Evolutionary conservation across 73 alveolate genomes (phyloP).

Genomic region (Paramecium octaurelia): DNA sequence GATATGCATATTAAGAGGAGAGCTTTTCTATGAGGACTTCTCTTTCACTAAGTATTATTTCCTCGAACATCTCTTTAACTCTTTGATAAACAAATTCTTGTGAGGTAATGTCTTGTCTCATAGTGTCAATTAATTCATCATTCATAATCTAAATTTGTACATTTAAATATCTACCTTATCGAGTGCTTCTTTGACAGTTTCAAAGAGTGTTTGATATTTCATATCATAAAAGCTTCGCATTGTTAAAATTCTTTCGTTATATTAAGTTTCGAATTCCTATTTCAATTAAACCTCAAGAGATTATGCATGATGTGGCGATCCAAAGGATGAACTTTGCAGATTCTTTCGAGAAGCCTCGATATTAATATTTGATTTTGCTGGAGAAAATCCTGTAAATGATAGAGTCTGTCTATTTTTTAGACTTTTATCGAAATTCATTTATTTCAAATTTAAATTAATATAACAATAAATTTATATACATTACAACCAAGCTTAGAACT

Average conservation of each 20-base stretch:
- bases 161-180: constrained; percentile 16
- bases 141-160: not conserved
- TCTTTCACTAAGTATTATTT: constrained; percentile 54
- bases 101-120: constrained; percentile 52
- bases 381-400: constrained; percentile 27
- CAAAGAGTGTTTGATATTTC: constrained; percentile 57
- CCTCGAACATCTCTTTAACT: constrained; percentile 56
- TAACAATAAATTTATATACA: not conserved
- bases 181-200: constrained; percentile 50
- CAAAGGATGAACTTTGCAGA: not conserved
- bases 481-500: not conserved
- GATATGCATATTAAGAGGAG: constrained; percentile 44
- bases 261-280: constrained; percentile 47
- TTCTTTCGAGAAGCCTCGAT: constrained; percentile 2
- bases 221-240: constrained; percentile 60
- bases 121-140: constrained; percentile 60
- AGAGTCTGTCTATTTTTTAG: not conserved
- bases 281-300: not conserved
- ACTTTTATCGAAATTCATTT: constrained; percentile 25
- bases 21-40: constrained; percentile 58
- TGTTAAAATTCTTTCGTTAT: constrained; percentile 53
- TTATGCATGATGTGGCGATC: constrained; percentile 13
- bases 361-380: not conserved
- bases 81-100: constrained; percentile 51
- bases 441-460: constrained; percentile 36